Conservation (phyloP, 768 basidiomycete species). For the Termitomyces sp. region DNA sequence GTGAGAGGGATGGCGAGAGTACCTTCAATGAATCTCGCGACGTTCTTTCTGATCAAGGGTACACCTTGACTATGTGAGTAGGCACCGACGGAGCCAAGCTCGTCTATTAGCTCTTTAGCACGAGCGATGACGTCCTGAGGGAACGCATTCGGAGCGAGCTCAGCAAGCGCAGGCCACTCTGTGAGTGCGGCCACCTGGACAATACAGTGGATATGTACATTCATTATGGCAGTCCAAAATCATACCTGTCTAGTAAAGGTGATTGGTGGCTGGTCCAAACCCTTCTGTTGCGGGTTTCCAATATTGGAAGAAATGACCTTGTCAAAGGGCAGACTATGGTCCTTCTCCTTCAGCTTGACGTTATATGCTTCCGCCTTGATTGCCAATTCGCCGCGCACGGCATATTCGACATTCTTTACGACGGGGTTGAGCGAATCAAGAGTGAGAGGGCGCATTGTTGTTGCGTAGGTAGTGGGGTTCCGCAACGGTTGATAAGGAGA, state of each 20-base stretch:
- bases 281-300: slow-evolving; percentile 95
- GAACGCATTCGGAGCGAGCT: slow-evolving; percentile 72
- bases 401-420: slow-evolving; percentile 87
- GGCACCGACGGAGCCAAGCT: slow-evolving; percentile 91
- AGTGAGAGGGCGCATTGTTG: slow-evolving; percentile 53
- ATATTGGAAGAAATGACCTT: slow-evolving; percentile 94
- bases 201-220: not conserved
- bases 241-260: slow-evolving; percentile 89
- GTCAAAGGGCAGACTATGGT: slow-evolving; percentile 72
- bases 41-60: slow-evolving; percentile 77
- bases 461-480: slow-evolving; percentile 10
- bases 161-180: slow-evolving; percentile 85
- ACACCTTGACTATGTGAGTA: slow-evolving; percentile 96
- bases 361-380: slow-evolving; percentile 87
- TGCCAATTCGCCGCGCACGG: slow-evolving; percentile 94
- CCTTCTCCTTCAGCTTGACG: slow-evolving; percentile 55
- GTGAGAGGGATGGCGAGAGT: slow-evolving; percentile 15
- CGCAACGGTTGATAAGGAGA: not conserved
- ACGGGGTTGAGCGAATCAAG: slow-evolving; percentile 75
- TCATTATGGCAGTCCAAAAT: not conserved
- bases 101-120: slow-evolving; percentile 70
- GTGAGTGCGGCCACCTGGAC: slow-evolving; percentile 79
- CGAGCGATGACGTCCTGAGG: slow-evolving; percentile 82
- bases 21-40: slow-evolving; percentile 90
- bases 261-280: slow-evolving; percentile 87